These are phyloP conservation scores for Cardamine chenopodiifolia DNA, from an alignment of 345 rosid species.

Conservation along the genomic window DNA sequence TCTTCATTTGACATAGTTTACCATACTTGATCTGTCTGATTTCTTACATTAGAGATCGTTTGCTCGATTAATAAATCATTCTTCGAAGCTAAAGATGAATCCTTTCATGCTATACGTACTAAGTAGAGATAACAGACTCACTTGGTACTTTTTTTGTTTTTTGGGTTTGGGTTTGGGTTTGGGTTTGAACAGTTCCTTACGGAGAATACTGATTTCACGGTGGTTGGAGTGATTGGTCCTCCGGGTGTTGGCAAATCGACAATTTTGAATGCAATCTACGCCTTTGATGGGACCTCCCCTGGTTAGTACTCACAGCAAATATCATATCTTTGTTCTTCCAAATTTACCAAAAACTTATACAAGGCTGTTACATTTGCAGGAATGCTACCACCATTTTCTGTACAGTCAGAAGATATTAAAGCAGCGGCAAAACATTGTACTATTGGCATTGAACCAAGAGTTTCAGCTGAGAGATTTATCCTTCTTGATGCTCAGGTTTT, in stretches of 20 bases:
- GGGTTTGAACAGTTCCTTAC: slow-evolving; percentile 63
- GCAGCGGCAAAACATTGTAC: slow-evolving; percentile 74
- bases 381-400: slow-evolving; percentile 71
- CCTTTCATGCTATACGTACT: too few species aligned
- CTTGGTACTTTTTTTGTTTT: not conserved
- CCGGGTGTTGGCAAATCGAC: slow-evolving; percentile 83
- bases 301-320: slow-evolving; percentile 44
- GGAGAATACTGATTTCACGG: slow-evolving; percentile 82
- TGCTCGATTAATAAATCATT: too few species aligned
- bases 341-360: not conserved
- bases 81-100: too few species aligned
- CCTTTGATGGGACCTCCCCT: slow-evolving; percentile 68
- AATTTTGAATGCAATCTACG: slow-evolving; percentile 79
- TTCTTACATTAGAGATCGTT: too few species aligned
- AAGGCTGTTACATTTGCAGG: slow-evolving; percentile 48
- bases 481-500: slow-evolving; percentile 85
- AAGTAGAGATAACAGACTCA: too few species aligned
- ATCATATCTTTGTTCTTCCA: not conserved
- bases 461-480: slow-evolving; percentile 72
- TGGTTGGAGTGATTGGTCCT: slow-evolving; percentile 80
- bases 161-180: too few species aligned
- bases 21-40: too few species aligned
- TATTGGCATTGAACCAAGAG: slow-evolving; percentile 75
- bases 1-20: too few species aligned
- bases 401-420: slow-evolving; percentile 68